Evolutionary conservation across 1,284 basidiomycete species (phyloP), one percentile per base, ranked within the genome.

Genomic region (Polyporus tsugae): DNA sequence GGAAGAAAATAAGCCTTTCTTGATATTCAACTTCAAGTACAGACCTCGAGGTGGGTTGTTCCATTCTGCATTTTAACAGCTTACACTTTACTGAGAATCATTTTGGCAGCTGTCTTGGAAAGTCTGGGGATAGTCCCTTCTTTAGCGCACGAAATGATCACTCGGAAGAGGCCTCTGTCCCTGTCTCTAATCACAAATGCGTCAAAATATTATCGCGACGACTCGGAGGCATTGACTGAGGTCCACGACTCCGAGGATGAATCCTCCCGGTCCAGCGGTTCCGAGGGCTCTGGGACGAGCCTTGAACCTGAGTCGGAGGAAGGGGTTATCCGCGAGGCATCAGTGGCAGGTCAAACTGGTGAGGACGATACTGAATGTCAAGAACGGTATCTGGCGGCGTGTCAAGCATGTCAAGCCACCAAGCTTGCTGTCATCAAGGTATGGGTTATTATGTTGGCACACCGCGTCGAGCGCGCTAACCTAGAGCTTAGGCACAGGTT

Each of bases 1-100:
- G 7, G 33, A 62, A 17, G 44, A 49, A 7, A 33, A n/a, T 10
- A 15, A 17, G 44, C 60, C 60, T 0, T 49, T 62, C 19, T 17
- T 62, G 36, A 36, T 35, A 44, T 62, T 62, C 22, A 22, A 9
- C 10, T 62, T 62, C 60, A 62, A 49, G 29, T 62, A 62, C 19
- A 33, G 15, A 9, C 44, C 60, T 11, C 33, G 15, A 49, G 33
- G 60, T 38, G 46, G 17, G 42, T 9, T 10, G 13, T 11, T 19
- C 19, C 22, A 4, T 17, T 44, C 4, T n/a, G 36, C 33, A 10
- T n/a, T 38, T 22, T 10, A 17, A n/a, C 6, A 7, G 17, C 33
- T 19, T 7, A 19, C n/a, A 15, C 15, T 19, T 58, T 15, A 38
- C 36, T 58, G 17, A 33, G 6, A 36, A 58, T 6, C 4, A 11